Conservation (phyloP, 202 grass and related monocot species). For the Schoenoplectus tabernaemontani region DNA sequence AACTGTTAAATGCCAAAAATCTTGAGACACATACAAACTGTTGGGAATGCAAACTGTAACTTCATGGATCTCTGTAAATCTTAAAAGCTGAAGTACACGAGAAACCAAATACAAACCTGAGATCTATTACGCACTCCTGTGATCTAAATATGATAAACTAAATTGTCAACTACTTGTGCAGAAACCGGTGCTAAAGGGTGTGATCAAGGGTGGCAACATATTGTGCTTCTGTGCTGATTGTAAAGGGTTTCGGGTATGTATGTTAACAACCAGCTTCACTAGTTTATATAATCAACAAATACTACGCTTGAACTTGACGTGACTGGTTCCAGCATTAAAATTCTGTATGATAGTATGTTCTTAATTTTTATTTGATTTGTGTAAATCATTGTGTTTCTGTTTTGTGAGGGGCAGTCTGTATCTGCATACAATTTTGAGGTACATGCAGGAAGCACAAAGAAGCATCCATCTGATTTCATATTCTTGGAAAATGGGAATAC, state of each 20-base stretch:
- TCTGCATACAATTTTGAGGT: constrained; percentile 71
- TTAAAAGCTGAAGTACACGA: not conserved
- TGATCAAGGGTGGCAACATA: constrained; percentile 72
- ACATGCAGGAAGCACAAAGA: constrained; percentile 95
- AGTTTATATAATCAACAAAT: not conserved
- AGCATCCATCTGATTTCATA: constrained; percentile 84
- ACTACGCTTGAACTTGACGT: not conserved
- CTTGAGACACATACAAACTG: not conserved
- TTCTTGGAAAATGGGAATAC: constrained; percentile 68
- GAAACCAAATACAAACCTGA: not conserved
- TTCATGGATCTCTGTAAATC: not conserved
- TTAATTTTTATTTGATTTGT: constrained; percentile 16
- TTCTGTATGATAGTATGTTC: constrained; percentile 3
- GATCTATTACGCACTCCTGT: not conserved
- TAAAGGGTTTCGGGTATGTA: constrained; percentile 62
- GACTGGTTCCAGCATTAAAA: not conserved
- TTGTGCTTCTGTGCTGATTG: constrained; percentile 69
- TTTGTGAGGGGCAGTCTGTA: constrained; percentile 50
- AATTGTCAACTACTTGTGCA: constrained; percentile 16
- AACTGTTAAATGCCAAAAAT: not conserved
- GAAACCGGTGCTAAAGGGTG: constrained; percentile 64
- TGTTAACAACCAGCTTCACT: not conserved
- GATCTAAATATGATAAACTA: not conserved
- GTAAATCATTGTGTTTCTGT: not conserved
- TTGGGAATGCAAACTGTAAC: not conserved